Percentiles rank a stretch among this genome's conserved stretches.
phyloP scores from a whole-genome alignment of 495 filamentous ascomycete species.

The Neurospora sp. region DNA sequence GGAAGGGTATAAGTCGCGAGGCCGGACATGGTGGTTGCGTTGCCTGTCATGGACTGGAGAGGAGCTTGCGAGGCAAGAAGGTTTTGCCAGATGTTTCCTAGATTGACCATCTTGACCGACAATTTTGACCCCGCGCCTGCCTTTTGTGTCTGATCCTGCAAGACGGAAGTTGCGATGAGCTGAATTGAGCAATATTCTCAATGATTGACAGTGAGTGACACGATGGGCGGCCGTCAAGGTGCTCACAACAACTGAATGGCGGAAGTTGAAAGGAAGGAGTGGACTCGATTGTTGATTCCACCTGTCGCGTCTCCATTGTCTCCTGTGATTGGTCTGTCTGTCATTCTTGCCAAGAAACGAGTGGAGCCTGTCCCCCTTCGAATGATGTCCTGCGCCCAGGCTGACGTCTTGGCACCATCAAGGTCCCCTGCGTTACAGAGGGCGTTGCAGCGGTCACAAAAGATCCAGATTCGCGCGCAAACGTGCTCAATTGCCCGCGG shows the following conservation, averaged over 20 bases:
- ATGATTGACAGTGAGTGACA: not conserved
- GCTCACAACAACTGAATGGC: not conserved
- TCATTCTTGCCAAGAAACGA: not conserved
- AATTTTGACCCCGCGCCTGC: not conserved
- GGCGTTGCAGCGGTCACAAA: not conserved
- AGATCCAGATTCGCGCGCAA: conserved; percentile 15
- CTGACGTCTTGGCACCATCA: not conserved
- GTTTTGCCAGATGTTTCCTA: conserved; percentile 18
- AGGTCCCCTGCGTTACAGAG: not conserved
- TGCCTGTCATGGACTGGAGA: conserved; percentile 13
- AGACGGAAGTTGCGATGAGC: not conserved
- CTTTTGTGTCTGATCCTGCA: not conserved
- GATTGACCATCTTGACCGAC: conserved; percentile 20
- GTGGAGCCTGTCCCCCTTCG: not conserved
- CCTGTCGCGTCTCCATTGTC: not conserved
- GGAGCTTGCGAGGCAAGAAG: conserved; percentile 20
- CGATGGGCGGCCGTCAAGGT: not conserved
- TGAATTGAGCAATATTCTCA: not conserved
- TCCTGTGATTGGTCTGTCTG: not conserved
- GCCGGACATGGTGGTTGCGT: conserved; percentile 18
- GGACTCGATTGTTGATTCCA: not conserved
- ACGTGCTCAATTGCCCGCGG: conserved; percentile 21
- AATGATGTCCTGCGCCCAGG: not conserved
- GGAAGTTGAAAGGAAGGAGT: not conserved
- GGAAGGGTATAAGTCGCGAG: conserved; percentile 28